These are phyloP conservation scores for Plenodomus tracheiphilus DNA, from an alignment of 2,329 filamentous ascomycete genomes.

Conservation along the genomic window DNA sequence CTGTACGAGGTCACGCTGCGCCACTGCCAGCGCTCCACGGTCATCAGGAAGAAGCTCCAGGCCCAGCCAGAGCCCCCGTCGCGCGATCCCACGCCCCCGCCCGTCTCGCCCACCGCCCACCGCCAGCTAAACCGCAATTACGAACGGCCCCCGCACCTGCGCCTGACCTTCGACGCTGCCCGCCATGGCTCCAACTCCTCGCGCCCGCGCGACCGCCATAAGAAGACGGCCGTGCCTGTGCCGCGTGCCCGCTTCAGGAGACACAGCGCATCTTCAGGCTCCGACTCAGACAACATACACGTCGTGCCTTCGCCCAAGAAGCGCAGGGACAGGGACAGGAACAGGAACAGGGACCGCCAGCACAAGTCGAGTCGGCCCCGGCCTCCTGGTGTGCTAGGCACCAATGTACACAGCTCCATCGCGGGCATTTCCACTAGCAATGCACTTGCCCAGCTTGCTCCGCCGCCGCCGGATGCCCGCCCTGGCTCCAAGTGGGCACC, in stretches of 20 bases:
- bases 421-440: slow-evolving; percentile 65
- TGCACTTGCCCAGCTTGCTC: slow-evolving; percentile 61
- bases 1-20: slow-evolving; percentile 61
- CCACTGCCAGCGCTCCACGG: slow-evolving; percentile 60
- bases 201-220: slow-evolving; percentile 28
- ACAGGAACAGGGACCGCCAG: slow-evolving; percentile 18
- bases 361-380: slow-evolving; percentile 49
- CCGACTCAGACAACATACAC: slow-evolving; percentile 25
- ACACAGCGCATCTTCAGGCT: slow-evolving; percentile 16
- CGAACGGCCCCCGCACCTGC: slow-evolving; percentile 32
- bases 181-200: slow-evolving; percentile 24
- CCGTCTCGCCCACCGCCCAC: slow-evolving; percentile 46
- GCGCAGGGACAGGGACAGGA: slow-evolving; percentile 39
- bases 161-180: slow-evolving; percentile 31
- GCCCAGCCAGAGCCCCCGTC: slow-evolving; percentile 64
- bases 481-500: slow-evolving; percentile 64
- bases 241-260: slow-evolving; percentile 16
- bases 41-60: slow-evolving; percentile 65
- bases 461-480: slow-evolving; percentile 62
- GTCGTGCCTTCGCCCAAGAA: slow-evolving; percentile 18
- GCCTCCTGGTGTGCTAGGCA: slow-evolving; percentile 52
- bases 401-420: slow-evolving; percentile 58
- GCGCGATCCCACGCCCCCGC: slow-evolving; percentile 61
- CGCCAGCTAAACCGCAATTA: slow-evolving; percentile 26
- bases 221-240: slow-evolving; percentile 18